A percentile compares a stretch with the other conserved stretches of the same genome.
phyloP scores from a whole-genome alignment of 805 yeast genomes.

The Scheffersomyces coipomensis region DNA sequence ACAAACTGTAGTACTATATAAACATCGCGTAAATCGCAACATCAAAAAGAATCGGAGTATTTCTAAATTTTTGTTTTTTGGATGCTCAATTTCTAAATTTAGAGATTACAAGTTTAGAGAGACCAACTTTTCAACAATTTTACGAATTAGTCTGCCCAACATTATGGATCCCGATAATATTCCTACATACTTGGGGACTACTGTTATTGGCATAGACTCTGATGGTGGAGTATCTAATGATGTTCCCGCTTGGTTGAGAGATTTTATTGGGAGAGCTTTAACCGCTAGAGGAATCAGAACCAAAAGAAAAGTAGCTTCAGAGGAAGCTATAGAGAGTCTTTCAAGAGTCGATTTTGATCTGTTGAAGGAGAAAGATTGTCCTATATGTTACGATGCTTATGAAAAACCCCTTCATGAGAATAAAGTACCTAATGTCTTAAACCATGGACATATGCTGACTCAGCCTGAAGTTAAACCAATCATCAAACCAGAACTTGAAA shows the following conservation, averaged over 20 bases:
- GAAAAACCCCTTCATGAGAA: conserved; percentile 7
- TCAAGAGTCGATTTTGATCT: conserved; percentile 16
- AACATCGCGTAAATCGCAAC: no score
- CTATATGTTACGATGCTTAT: conserved; percentile 41
- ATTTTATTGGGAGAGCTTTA: conserved; percentile 34
- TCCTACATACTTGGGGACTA: conserved; percentile 9
- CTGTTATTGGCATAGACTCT: conserved; percentile 19
- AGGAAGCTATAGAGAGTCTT: conserved; percentile 37
- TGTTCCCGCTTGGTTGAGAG: conserved; percentile 31
- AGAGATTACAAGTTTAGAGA: no score
- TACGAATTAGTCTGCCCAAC: no score
- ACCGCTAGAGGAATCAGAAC: conserved; percentile 24
- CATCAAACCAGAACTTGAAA: background rate
- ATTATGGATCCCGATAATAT: background rate
- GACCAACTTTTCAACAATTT: no score
- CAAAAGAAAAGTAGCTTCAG: conserved; percentile 30
- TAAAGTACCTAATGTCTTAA: background rate
- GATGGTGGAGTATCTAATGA: conserved; percentile 13
- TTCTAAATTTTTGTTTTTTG: no score
- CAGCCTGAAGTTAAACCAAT: background rate
- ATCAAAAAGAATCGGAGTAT: no score
- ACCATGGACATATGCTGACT: background rate
- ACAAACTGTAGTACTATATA: no score
- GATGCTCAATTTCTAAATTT: no score
- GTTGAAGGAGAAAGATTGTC: conserved; percentile 26